A percentile compares a stretch with the other conserved stretches of the same genome.
phyloP scores from a whole-genome alignment of 169 alveolate genomes.

The Miamiensis avidus region DNA sequence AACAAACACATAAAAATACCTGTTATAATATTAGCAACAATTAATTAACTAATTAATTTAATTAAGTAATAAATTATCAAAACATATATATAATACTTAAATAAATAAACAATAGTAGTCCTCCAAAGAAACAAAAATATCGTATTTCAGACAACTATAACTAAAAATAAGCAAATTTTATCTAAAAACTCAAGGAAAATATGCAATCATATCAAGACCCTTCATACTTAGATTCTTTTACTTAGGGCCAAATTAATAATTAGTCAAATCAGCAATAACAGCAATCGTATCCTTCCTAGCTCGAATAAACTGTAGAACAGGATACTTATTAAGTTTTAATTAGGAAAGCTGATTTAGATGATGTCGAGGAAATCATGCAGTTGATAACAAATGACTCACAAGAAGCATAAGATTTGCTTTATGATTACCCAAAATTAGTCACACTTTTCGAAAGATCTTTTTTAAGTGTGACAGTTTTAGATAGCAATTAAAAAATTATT shows the following conservation, averaged over 20 bases:
- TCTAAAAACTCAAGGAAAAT: neutral
- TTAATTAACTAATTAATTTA: too few species aligned
- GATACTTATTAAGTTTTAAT: constrained; percentile 30
- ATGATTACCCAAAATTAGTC: constrained; percentile 64
- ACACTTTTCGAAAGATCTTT: constrained; percentile 64
- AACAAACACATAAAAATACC: too few species aligned
- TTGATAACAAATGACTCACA: constrained; percentile 42
- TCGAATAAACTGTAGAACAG: neutral
- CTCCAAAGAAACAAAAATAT: neutral
- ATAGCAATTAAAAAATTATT: constrained; percentile 56
- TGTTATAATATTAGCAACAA: too few species aligned
- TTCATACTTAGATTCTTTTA: neutral
- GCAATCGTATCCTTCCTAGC: neutral
- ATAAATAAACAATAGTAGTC: neutral
- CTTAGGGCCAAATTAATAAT: neutral
- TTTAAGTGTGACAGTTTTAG: constrained; percentile 61
- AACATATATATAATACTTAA: too few species aligned
- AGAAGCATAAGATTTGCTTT: constrained; percentile 64
- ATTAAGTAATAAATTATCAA: too few species aligned
- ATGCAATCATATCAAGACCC: neutral
- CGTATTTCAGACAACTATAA: neutral
- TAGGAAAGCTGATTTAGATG: constrained; percentile 42
- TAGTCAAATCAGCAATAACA: neutral
- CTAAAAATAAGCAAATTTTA: neutral
- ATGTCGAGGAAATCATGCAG: constrained; percentile 56